Percentiles rank a stretch among this genome's conserved stretches.
These are phyloP conservation scores for Hordeum pubiflorum DNA, from an alignment of 202 grass and related monocot species.

Conservation along the genomic window DNA sequence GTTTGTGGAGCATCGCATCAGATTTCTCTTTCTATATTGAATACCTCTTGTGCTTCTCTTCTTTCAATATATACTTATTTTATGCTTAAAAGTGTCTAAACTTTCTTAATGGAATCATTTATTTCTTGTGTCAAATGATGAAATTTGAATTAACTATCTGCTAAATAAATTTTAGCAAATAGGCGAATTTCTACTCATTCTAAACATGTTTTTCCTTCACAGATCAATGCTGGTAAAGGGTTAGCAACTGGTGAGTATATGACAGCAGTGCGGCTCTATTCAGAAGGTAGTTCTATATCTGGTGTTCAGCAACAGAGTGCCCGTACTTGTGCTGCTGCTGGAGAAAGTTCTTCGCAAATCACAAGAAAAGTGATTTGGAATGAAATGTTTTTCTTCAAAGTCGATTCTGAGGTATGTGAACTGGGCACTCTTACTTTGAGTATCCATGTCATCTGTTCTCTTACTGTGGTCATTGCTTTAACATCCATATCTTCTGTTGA, in stretches of 20 bases:
- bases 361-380: constrained; percentile 63
- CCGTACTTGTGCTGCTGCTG: constrained; percentile 62
- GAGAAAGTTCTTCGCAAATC: constrained; percentile 36
- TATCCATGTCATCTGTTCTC: constrained; percentile 22
- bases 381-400: constrained; percentile 98
- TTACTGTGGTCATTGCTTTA: constrained; percentile 7
- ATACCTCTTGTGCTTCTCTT: neutral
- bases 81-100: neutral
- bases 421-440: neutral
- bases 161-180: neutral
- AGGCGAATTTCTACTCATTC: neutral
- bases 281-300: constrained; percentile 33
- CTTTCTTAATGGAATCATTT: neutral
- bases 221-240: constrained; percentile 52
- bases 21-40: neutral
- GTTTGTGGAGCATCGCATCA: neutral
- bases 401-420: constrained; percentile 56
- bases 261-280: constrained; percentile 55
- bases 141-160: constrained; percentile 1
- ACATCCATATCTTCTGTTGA: constrained; percentile 14
- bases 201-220: constrained; percentile 32
- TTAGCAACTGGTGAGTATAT: constrained; percentile 63
- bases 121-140: neutral
- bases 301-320: constrained; percentile 73
- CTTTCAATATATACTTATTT: neutral